Percentiles rank a stretch among this genome's conserved stretches.
Conservation (phyloP, 2,329 filamentous ascomycete species). For the Aureobasidium sp. region DNA sequence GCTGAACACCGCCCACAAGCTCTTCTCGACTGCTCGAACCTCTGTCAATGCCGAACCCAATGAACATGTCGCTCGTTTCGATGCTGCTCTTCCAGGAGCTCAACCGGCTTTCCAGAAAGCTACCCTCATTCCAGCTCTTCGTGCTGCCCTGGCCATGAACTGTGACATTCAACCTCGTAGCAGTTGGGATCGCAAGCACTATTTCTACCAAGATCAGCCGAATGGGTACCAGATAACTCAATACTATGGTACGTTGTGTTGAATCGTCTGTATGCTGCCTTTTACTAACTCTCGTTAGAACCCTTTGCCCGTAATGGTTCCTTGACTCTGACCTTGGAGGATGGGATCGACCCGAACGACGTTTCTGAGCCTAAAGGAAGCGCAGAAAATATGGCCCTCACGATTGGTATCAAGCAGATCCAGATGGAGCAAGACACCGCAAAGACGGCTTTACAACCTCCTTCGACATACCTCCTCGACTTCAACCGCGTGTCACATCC, state of each 20-base stretch:
- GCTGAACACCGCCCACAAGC: constrained; percentile 77
- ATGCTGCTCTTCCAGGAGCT: constrained; percentile 79
- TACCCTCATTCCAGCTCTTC: constrained; percentile 78
- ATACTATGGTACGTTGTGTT: constrained; percentile 55
- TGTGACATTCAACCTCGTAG: constrained; percentile 71
- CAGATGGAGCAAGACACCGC: constrained; percentile 98
- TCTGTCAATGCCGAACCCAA: constrained; percentile 49
- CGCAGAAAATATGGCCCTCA: constrained; percentile 35
- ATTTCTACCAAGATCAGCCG: constrained; percentile 98
- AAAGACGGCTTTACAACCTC: constrained; percentile 75
- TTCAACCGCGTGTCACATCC: constrained; percentile 90
- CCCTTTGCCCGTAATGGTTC: constrained; percentile 60
- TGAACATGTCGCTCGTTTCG: constrained; percentile 79
- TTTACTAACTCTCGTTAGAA: constrained; percentile 27
- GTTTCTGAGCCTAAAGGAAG: constrained; percentile 48
- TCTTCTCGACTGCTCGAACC: constrained; percentile 63
- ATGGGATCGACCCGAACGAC: constrained; percentile 70
- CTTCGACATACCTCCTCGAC: constrained; percentile 69
- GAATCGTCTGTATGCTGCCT: no score
- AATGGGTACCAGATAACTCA: constrained; percentile 97
- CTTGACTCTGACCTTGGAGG: constrained; percentile 61
- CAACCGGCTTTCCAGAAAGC: constrained; percentile 78
- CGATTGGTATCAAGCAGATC: constrained; percentile 80
- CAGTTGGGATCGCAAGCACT: constrained; percentile 92
- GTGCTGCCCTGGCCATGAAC: constrained; percentile 75